Base-by-base conservation (phyloP, 441 rosid genomes). In the Euphorbia neoarborescens region DNA sequence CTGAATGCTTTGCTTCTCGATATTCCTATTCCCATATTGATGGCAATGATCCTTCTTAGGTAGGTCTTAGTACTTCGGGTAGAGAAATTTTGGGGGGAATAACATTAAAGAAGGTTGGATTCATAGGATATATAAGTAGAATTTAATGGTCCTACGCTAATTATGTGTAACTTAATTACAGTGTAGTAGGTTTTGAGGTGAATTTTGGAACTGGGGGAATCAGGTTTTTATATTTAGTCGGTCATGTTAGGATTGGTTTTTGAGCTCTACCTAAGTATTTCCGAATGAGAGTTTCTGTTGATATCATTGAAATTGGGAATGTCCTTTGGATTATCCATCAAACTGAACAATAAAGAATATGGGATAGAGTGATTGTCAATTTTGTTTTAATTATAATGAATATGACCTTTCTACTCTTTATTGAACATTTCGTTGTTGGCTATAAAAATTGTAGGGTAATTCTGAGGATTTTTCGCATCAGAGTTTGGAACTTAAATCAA, bases 1-100 rank as follows among this genome's bases (percentile, higher is more conserved):
- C 99, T 63, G 99, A 90, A 74, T 89, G 87, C 78, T 92, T 95
- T 82, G 94, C 98, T 73, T 80, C 86, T 80, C 89, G 89, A 7
- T 95, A 87, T 84, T n/a, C n/a, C n/a, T n/a, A n/a, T n/a, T n/a
- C n/a, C n/a, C n/a, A n/a, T n/a, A n/a, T n/a, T n/a, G n/a, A n/a
- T n/a, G n/a, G n/a, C n/a, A n/a, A 77, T 0, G 79, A 65, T 79
- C 82, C 79, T 51, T 71, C 75, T 61, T 83, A 87, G 92, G 96
- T 89, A 71, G 69, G 44, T 32, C 40, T 59, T 58, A 28, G 4
- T 65, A 32, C 27, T 57, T 34, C 42, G 19, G 24, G 24, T 25
- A 59, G 19, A 27, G 4, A 27, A 7, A 6, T 44, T 14, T 44
- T 19, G 24, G 24, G 56, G 20, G 53, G 53, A 64, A 42, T 24